Base-by-base conservation (phyloP, 805 yeast genomes). In the Candida loeiensis region DNA sequence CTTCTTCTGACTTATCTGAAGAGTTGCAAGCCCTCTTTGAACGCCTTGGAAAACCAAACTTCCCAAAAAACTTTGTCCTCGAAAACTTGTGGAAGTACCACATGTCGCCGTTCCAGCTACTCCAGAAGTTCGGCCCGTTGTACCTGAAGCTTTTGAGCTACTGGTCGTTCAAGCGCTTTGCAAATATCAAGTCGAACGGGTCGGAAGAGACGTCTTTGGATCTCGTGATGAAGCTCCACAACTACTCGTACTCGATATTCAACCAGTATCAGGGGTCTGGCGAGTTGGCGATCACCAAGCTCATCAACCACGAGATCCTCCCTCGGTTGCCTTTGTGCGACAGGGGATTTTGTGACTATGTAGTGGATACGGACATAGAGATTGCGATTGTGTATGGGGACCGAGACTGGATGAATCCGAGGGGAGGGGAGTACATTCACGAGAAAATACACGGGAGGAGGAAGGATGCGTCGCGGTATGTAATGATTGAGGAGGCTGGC, bases 231-330 rank as follows among this genome's bases (percentile, higher is more conserved):
- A 64, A 64, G 36, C 54, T 68, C 11, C 73, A 68, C 44, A 53
- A 60, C 41, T 68, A 67, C 47, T 66, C 71, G 0, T 68, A 55
- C 40, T 64, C 71, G 1, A 62, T 68, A 2, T 68, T 67, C 49
- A 67, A 66, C 47, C 73, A 68, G 48, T 67, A 48, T 47, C 71
- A 64, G 46, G 68, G 70, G 1, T 63, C 70, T 1, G 73, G 73
- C 1, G 73, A 68, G 42, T 53, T 68, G 43, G 73, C 73, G 25
- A 67, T 68, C 20, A 63, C 72, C 12, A 66, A 63, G 39, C 51
- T 68, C 13, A 61, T 68, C 26, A 66, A 57, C 44, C 69, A 63
- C 45, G 71, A 66, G 41, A 64, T 68, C 17, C 51, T 68, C 22
- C 63, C 73, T 1, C 46, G 52, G 16, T 46, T 68, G 14, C 73